Percentiles rank a stretch among this genome's conserved stretches.
Evolutionary conservation across 768 basidiomycete species (phyloP).

Genomic region (Boletus rubroflammeus): DNA sequence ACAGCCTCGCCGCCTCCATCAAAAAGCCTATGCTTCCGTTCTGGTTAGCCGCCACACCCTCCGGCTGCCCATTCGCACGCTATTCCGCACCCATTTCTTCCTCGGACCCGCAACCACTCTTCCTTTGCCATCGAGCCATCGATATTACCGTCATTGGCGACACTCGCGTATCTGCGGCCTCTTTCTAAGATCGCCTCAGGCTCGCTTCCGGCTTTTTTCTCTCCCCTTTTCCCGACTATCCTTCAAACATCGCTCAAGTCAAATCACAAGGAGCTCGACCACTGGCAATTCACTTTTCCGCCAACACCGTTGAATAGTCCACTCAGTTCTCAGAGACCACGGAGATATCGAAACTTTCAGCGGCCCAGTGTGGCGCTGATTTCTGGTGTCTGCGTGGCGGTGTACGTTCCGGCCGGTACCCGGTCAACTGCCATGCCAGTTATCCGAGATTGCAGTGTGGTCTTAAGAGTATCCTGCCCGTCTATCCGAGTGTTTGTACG

Average conservation of each 20-base stretch:
- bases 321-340: neutral
- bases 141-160: constrained; percentile 13
- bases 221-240: constrained; percentile 8
- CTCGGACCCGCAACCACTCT: constrained; percentile 25
- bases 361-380: constrained; percentile 7
- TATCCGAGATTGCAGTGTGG: neutral
- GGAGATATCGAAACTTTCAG: neutral
- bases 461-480: neutral
- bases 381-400: constrained; percentile 10
- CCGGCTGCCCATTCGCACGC: neutral
- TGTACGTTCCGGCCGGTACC: constrained; percentile 4
- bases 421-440: neutral
- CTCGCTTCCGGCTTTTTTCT: constrained; percentile 16
- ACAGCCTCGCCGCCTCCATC: constrained; percentile 17
- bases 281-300: neutral
- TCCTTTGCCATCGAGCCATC: neutral
- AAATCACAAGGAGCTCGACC: neutral
- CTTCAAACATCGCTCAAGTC: constrained; percentile 10
- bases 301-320: neutral
- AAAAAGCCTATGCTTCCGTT: constrained; percentile 16
- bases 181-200: constrained; percentile 8
- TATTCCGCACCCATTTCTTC: neutral
- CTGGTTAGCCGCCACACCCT: neutral
- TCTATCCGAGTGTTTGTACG: neutral
- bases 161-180: neutral